phyloP scores from a whole-genome alignment of 139 green algal genomes.

The Picochlorum sp. region DNA sequence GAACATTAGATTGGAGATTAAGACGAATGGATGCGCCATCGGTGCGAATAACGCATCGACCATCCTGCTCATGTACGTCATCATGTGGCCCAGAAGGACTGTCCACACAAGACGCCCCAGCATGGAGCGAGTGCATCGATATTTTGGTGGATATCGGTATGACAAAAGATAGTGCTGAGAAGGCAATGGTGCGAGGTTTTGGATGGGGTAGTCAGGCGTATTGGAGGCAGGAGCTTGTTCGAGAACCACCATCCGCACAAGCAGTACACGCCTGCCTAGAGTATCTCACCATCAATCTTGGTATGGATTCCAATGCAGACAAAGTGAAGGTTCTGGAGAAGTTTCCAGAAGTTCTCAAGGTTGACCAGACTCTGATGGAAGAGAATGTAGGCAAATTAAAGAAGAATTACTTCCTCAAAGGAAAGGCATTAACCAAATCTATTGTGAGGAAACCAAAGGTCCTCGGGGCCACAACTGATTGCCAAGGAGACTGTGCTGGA shows the following conservation, averaged over 20 bases:
- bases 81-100: background rate
- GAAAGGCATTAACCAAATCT: background rate
- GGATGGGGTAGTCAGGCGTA: slow-evolving; percentile 26
- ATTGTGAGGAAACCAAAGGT: slow-evolving; percentile 10
- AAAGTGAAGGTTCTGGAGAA: background rate
- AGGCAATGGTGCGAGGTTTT: slow-evolving; percentile 15
- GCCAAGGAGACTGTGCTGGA: slow-evolving; percentile 8
- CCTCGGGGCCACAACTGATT: slow-evolving; percentile 6
- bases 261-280: background rate
- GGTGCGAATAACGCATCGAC: too few relatives aligned
- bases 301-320: slow-evolving; percentile 2
- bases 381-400: slow-evolving; percentile 7
- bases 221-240: slow-evolving; percentile 21
- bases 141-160: background rate
- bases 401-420: slow-evolving; percentile 16
- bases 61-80: background rate
- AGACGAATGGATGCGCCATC: too few relatives aligned
- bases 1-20: too few relatives aligned
- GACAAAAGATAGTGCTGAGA: background rate
- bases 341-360: slow-evolving; percentile 10
- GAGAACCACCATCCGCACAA: slow-evolving; percentile 2
- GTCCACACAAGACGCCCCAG: background rate
- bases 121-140: background rate
- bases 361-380: slow-evolving; percentile 6
- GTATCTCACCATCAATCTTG: background rate